Conservation (phyloP, 371 early-diverging fungal species). For the Catenaria anguillulae region DNA sequence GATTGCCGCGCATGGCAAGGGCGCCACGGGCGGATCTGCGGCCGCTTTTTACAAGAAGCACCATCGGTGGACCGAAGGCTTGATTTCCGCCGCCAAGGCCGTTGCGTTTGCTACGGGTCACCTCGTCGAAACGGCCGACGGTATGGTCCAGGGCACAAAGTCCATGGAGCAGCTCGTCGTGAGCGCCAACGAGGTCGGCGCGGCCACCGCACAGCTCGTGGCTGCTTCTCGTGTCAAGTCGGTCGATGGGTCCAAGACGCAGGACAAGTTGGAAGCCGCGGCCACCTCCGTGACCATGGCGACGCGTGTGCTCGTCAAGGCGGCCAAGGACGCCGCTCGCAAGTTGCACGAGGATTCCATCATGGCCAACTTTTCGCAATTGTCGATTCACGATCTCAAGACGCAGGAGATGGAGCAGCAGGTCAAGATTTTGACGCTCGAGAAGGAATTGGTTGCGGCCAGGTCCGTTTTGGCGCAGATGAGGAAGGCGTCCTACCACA, state of each 20-base stretch:
- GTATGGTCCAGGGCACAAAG: constrained; percentile 79
- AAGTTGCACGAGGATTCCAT: constrained; percentile 38
- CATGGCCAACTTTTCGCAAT: constrained; percentile 48
- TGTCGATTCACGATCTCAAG: constrained; percentile 84
- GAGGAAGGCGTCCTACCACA: constrained; percentile 59
- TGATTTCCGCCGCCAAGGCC: constrained; percentile 91
- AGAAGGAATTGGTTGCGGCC: constrained; percentile 76
- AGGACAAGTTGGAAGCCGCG: constrained; percentile 77
- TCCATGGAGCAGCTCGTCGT: constrained; percentile 86
- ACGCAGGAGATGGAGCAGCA: constrained; percentile 94
- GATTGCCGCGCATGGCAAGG: constrained; percentile 86
- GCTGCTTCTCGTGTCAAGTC: constrained; percentile 93
- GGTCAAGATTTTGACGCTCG: constrained; percentile 84
- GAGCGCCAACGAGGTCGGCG: constrained; percentile 87
- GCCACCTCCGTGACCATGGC: constrained; percentile 87
- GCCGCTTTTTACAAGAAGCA: constrained; percentile 95
- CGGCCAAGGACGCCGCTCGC: constrained; percentile 72
- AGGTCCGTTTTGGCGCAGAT: constrained; percentile 79
- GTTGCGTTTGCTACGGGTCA: constrained; percentile 81
- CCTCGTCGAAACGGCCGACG: constrained; percentile 89
- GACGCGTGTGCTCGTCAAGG: constrained; percentile 75
- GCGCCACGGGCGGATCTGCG: constrained; percentile 44
- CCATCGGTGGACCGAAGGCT: constrained; percentile 96
- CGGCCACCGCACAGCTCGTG: constrained; percentile 91
- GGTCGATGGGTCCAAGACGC: constrained; percentile 73